Conservation (phyloP, 768 basidiomycete genomes). For the Amanita exitialis region DNA sequence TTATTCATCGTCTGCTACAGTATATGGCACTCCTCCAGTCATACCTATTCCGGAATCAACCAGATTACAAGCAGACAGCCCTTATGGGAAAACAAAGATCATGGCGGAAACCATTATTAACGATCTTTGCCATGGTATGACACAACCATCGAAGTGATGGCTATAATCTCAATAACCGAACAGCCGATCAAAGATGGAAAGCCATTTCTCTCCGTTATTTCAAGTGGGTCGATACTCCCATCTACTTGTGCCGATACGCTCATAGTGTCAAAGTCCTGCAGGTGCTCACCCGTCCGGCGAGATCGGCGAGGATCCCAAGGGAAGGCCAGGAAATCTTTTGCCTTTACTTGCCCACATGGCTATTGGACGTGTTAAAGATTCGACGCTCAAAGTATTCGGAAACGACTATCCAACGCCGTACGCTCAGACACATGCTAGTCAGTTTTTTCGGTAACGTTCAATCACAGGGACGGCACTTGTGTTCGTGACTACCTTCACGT, state of each 20-base stretch:
- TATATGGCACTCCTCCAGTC: slow-evolving; percentile 87
- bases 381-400: slow-evolving; percentile 78
- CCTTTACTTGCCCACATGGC: slow-evolving; percentile 95
- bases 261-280: slow-evolving; percentile 55
- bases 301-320: slow-evolving; percentile 95
- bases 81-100: slow-evolving; percentile 94
- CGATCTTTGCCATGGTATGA: slow-evolving; percentile 70
- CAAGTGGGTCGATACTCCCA: slow-evolving; percentile 50
- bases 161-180: slow-evolving; percentile 8
- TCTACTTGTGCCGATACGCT: neutral
- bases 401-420: slow-evolving; percentile 94
- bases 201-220: slow-evolving; percentile 92
- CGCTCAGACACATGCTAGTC: slow-evolving; percentile 15
- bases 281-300: slow-evolving; percentile 95
- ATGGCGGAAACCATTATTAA: slow-evolving; percentile 87
- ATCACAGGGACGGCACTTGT: slow-evolving; percentile 81
- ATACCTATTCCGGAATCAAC: slow-evolving; percentile 95
- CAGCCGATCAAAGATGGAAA: slow-evolving; percentile 69
- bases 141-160: slow-evolving; percentile 1
- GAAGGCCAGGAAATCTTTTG: slow-evolving; percentile 89
- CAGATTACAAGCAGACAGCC: slow-evolving; percentile 78
- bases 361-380: slow-evolving; percentile 70
- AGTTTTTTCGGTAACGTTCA: neutral
- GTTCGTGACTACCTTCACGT: slow-evolving; percentile 95
- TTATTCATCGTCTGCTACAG: slow-evolving; percentile 97